Conservation (phyloP, 169 alveolate genomes). For the Eimeria brunetti region DNA sequence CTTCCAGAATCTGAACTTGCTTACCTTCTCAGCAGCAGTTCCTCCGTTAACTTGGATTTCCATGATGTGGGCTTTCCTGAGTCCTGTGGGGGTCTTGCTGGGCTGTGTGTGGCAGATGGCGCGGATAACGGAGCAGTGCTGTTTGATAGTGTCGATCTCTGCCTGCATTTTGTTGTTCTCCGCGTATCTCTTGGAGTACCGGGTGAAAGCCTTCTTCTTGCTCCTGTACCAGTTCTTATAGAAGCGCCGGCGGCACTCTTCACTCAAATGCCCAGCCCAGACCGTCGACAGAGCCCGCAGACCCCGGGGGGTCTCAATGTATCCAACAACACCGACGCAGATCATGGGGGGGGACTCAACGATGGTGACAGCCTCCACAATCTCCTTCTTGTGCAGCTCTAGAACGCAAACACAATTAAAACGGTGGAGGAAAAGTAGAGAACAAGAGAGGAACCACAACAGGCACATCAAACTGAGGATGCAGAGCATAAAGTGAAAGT, state of each 20-base stretch:
- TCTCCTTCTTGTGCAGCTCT: constrained; percentile 98
- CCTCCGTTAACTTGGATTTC: constrained; percentile 99
- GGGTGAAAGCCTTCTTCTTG: constrained; percentile 99
- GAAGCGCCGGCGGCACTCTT: constrained; percentile 98
- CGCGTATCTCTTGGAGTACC: constrained; percentile 94
- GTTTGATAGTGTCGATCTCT: constrained; percentile 96
- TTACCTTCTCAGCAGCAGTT: constrained; percentile 94
- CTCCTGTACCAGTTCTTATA: constrained; percentile 99
- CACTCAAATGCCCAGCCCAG: constrained; percentile 99
- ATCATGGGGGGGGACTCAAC: constrained; percentile 99
- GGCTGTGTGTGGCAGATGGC: constrained; percentile 99
- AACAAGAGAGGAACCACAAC: not conserved
- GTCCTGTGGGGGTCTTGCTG: constrained; percentile 95
- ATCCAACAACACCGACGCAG: constrained; percentile 99
- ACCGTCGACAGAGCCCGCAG: constrained; percentile 98
- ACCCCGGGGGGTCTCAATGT: constrained; percentile 99
- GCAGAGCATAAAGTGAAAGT: not conserved
- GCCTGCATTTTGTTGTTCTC: constrained; percentile 94
- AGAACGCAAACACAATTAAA: constrained; percentile 1
- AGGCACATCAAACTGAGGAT: not conserved
- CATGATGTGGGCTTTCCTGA: constrained; percentile 99
- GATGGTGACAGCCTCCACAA: constrained; percentile 99
- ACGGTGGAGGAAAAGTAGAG: not conserved
- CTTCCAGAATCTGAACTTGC: constrained; percentile 2
- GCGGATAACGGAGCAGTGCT: constrained; percentile 98